These are phyloP conservation scores for Pinus tabuliformis DNA, from an alignment of 75 land plant genomes.

Conservation along the genomic window DNA sequence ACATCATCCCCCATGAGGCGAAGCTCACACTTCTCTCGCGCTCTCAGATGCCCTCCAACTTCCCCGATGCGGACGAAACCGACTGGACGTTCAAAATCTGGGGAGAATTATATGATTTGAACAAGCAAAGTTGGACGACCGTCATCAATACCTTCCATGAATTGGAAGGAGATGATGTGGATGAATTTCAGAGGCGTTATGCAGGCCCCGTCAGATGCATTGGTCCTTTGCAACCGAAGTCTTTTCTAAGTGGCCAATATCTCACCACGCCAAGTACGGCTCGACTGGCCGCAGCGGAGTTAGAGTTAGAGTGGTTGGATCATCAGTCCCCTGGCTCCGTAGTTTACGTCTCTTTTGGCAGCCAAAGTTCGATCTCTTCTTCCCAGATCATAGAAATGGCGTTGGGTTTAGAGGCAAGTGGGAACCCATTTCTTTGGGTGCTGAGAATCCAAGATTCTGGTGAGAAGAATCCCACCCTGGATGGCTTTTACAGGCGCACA, in stretches of 20 bases:
- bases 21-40: too few relatives aligned
- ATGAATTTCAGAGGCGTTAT: not conserved
- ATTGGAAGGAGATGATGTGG: not conserved
- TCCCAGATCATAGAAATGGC: constrained; percentile 19
- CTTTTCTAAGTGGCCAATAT: too few relatives aligned
- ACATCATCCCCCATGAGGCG: too few relatives aligned
- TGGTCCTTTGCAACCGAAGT: not conserved
- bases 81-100: too few relatives aligned
- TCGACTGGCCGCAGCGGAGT: too few relatives aligned
- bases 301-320: constrained; percentile 14
- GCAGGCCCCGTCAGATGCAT: not conserved
- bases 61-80: too few relatives aligned
- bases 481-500: too few relatives aligned
- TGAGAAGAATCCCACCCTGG: too few relatives aligned
- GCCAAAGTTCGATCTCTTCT: constrained; percentile 9
- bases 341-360: constrained; percentile 31
- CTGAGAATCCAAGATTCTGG: too few relatives aligned
- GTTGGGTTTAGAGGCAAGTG: not conserved
- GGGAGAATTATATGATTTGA: not conserved
- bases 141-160: not conserved
- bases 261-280: too few relatives aligned
- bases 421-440: too few relatives aligned
- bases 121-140: not conserved
- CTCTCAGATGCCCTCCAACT: too few relatives aligned
- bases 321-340: constrained; percentile 8